Evolutionary conservation across 495 filamentous ascomycete species (phyloP), one percentile per base, ranked within the genome.

Genomic region (Aspergillus homomorphus): DNA sequence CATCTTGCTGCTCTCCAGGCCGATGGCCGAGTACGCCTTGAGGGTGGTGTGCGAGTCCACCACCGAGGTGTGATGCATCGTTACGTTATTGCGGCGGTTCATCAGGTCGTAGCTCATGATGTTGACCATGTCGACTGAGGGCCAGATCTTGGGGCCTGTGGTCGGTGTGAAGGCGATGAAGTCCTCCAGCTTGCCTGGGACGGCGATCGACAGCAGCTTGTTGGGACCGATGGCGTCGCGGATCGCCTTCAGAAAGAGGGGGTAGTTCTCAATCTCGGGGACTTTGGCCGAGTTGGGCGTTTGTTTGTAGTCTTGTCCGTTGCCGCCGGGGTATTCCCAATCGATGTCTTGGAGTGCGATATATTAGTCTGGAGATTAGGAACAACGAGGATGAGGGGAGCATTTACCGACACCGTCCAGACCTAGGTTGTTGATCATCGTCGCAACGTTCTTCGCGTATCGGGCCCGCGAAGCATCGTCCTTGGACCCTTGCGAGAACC

Each of bases 281-380:
- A 72, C 68, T 56, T 85, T 86, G 23, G 71, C 65, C 0, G 75
- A 71, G 71, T 90, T 91, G n/a, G 87, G 85, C 8, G 79, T 66
- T 53, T 80, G 60, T 57, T 87, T 90, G 77, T 90, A 92, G 69
- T 90, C 86, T 51, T 87, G 80, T 21, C 88, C 88, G 66, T 92
- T 90, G 45, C 89, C 89, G 28, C 87, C 88, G 1, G 89, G 88
- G 66, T 90, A 92, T 62, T 92, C 88, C 88, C 89, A 92, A 65
- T 92, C 88, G 55, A 91, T 83, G 58, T 92, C 89, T 68, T 83
- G 71, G 16, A 76, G 73, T 19, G n/a, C 18, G 7, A 50, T 1
- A 20, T 12, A 7, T n/a, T 24, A 19, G 30, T 33, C 18, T 1
- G 16, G 22, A 45, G 58, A 21, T 20, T 45, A 22, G 23, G 16